Conservation (phyloP, 2,329 filamentous ascomycete species). For the Cylindrodendrum hubeiense region DNA sequence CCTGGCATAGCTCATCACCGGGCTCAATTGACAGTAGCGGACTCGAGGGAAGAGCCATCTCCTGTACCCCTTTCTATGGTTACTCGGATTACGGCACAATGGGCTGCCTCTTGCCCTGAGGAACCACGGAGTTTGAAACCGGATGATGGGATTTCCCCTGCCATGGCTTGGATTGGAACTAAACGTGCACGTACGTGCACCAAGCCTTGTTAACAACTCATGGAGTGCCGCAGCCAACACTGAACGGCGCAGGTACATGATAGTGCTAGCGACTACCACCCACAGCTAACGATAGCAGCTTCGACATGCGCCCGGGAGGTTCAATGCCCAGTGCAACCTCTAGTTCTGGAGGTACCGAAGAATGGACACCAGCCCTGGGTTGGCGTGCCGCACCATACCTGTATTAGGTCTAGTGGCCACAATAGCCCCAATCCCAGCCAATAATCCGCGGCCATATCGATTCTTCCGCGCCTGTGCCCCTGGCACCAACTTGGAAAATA, state of each 20-base stretch:
- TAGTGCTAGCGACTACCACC: too few species aligned
- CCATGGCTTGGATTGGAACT: slow-evolving; percentile 4
- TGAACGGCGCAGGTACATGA: background rate
- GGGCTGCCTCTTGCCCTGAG: slow-evolving; percentile 8
- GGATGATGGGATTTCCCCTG: slow-evolving; percentile 17
- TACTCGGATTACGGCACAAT: background rate
- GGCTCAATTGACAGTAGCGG: background rate
- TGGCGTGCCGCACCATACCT: slow-evolving; percentile 17
- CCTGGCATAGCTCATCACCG: slow-evolving; percentile 11
- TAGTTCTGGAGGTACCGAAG: background rate
- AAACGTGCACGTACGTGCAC: background rate
- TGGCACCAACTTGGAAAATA: slow-evolving; percentile 36
- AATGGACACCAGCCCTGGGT: background rate
- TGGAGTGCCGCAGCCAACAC: background rate
- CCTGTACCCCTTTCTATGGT: background rate
- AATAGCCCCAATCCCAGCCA: slow-evolving; percentile 16
- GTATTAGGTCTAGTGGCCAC: slow-evolving; percentile 1
- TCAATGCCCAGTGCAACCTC: background rate
- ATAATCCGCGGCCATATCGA: slow-evolving; percentile 18
- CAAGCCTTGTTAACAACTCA: background rate
- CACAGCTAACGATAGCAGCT: background rate
- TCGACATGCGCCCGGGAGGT: background rate
- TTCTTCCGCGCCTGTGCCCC: slow-evolving; percentile 13
- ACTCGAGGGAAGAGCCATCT: slow-evolving; percentile 1
- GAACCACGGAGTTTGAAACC: slow-evolving; percentile 14